Evolutionary conservation across 2,329 filamentous ascomycete species (phyloP), one percentile per base, ranked within the genome.

Genomic region (Cladobotryum protrusum): DNA sequence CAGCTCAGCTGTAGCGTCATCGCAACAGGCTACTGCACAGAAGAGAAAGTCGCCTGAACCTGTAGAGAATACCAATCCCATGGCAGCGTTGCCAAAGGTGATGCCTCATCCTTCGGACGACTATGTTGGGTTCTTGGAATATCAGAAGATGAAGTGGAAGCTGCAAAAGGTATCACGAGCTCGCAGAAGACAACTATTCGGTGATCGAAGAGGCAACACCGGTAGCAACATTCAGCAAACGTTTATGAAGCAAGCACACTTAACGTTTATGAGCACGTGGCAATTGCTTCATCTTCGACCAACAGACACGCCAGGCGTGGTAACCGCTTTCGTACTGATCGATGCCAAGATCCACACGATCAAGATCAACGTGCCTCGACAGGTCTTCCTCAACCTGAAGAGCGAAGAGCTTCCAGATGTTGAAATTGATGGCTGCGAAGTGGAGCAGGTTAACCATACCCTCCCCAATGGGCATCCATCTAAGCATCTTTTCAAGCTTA

Each of bases 111-210:
- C 93, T 17, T 87, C 83, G 0, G 83, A 93, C 44, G 86, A 99
- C 67, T 99, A 99, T 59, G 73, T 82, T 15, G 89, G 82, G 0
- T 99, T 95, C 74, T 67, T 99, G 47, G 79, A 86, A 62, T 97
- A 97, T 62, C 93, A 99, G 65, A 99, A 99, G 69, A 83, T 91
- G 71, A 99, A 99, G 69, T 99, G 93, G 93, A 96, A 92, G 72
- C 86, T 97, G 35, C 93, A 99, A 65, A 95, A 90, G 63, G 87
- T 95, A 65, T 90, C 92, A 33, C 83, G 93, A 18, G 78, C 85
- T 53, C 84, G 92, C 40, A 80, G 95, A 56, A 82, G 92, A 44
- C 93, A 99, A 65, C 75, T 99, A 1, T 99, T 99, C 61, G 93
- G 93, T 52, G 92, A 99, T 61, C 85, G 86, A 50, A 80, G 84